phyloP scores from a whole-genome alignment of 441 rosid genomes.

The Jatropha podagrica region DNA sequence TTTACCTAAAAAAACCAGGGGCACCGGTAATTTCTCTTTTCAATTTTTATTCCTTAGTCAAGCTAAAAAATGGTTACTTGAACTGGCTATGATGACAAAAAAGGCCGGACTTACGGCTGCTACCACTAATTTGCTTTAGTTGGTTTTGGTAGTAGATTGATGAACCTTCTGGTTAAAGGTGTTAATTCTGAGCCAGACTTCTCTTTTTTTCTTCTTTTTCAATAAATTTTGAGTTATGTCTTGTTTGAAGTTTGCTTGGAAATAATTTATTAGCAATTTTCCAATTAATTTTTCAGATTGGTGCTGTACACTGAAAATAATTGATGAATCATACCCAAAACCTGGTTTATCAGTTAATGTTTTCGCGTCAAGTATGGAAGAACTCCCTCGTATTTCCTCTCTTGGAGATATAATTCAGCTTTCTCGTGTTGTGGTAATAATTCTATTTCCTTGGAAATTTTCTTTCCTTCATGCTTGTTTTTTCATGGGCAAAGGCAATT shows the following conservation, averaged over 20 bases:
- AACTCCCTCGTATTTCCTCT: slow-evolving; percentile 45
- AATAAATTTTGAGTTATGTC: background rate
- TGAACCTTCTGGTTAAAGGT: slow-evolving; percentile 37
- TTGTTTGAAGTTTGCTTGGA: background rate
- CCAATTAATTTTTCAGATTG: slow-evolving; percentile 41
- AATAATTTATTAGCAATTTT: background rate
- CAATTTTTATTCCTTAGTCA: background rate
- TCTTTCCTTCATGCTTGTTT: background rate
- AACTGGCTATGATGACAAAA: slow-evolving; percentile 49
- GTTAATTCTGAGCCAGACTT: slow-evolving; percentile 47
- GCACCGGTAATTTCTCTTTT: slow-evolving; percentile 37
- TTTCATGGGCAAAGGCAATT: background rate
- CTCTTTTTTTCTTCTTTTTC: background rate
- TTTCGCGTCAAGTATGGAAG: slow-evolving; percentile 33
- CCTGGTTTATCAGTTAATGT: slow-evolving; percentile 49
- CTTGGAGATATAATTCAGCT: slow-evolving; percentile 57
- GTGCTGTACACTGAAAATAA: slow-evolving; percentile 42
- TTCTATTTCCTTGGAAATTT: background rate
- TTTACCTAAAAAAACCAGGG: slow-evolving; percentile 37
- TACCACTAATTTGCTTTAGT: slow-evolving; percentile 9
- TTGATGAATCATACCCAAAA: slow-evolving; percentile 43
- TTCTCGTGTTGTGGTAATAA: slow-evolving; percentile 45
- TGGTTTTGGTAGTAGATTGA: slow-evolving; percentile 38
- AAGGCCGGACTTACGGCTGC: slow-evolving; percentile 76
- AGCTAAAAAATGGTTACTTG: background rate